phyloP scores from a whole-genome alignment of 2,329 filamentous ascomycete genomes.

The Fusarium armeniacum region DNA sequence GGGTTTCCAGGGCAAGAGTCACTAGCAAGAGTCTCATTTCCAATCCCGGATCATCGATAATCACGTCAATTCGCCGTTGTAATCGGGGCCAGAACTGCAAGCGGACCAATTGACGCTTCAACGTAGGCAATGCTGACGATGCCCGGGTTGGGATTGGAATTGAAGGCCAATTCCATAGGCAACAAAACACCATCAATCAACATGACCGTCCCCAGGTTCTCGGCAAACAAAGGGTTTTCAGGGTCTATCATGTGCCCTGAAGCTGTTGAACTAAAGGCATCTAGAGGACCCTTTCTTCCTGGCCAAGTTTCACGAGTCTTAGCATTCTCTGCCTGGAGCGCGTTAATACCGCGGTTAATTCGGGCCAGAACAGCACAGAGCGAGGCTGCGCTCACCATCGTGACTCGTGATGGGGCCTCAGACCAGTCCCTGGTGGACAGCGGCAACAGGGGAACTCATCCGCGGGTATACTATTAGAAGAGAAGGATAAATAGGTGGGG shows the following conservation, averaged over 20 bases:
- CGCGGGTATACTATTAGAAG: constrained; percentile 31
- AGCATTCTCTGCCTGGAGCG: constrained; percentile 17
- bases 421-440: constrained; percentile 43
- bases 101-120: constrained; percentile 39
- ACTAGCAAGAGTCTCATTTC: constrained; percentile 41
- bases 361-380: constrained; percentile 44
- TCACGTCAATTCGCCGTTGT: constrained; percentile 42
- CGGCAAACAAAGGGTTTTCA: constrained; percentile 23
- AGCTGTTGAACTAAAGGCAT: constrained; percentile 20
- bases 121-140: constrained; percentile 23
- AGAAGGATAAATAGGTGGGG: constrained; percentile 39
- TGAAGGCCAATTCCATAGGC: constrained; percentile 29
- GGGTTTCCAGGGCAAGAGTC: constrained; percentile 34
- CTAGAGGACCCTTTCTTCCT: constrained; percentile 33
- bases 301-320: constrained; percentile 30
- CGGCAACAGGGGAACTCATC: constrained; percentile 48
- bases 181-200: constrained; percentile 26
- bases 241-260: constrained; percentile 43
- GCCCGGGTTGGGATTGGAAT: constrained; percentile 31
- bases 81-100: constrained; percentile 31
- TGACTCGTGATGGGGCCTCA: constrained; percentile 48
- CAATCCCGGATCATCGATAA: constrained; percentile 37
- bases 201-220: constrained; percentile 14
- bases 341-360: constrained; percentile 44
- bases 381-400: constrained; percentile 43